Base-by-base conservation (phyloP, 1,139 yeast species). In the Oligophagozyma castellii region DNA sequence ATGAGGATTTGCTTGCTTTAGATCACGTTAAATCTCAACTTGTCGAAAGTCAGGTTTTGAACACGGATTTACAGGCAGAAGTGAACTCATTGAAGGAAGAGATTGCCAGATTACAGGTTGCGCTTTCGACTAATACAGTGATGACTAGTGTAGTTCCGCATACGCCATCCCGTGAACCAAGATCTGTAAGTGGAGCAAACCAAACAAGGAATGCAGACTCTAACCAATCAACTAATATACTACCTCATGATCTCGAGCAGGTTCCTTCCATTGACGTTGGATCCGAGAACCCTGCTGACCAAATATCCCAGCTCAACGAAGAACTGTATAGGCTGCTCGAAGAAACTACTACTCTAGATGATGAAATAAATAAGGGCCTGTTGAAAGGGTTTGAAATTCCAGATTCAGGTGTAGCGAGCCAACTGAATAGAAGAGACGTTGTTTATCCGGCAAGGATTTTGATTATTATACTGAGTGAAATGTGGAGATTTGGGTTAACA, bases 401-500 rank as follows among this genome's bases (percentile, higher is more conserved):
- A 24, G 81, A 93, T 16, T 75, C 86, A 34, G 80, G 80, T 41
- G 72, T 72, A 12, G 81, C 84, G 29, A 75, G 81, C 26, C 84
- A 78, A 49, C 65, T 83, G 40, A 74, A 92, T 11, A 69, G 84
- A 48, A 83, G 86, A 53, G 98, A 92, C 55, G 93, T 89, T 21
- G 65, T 89, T 31, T 89, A 84, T 73, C 99, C 98, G 24, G 93
- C 96, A 2, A 76, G 95, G 61, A 81, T 89, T 38, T 76, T 89
- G 45, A 86, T 89, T 44, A 78, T 92, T 40, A 78, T 89, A 25
- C 67, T 89, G 37, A 77, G 93, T 46, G 98, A 92, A 55, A 84
- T 89, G 98, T 89, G 99, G 99, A 72, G 96, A 57, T 65, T 86
- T 34, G 96, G 98, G 2, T 68, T 84, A 46, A 84, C 95, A 22